Evolutionary conservation across 1,284 basidiomycete genomes (phyloP), one percentile per base, ranked within the genome.

Genomic region (Ceratobasidium sp.): DNA sequence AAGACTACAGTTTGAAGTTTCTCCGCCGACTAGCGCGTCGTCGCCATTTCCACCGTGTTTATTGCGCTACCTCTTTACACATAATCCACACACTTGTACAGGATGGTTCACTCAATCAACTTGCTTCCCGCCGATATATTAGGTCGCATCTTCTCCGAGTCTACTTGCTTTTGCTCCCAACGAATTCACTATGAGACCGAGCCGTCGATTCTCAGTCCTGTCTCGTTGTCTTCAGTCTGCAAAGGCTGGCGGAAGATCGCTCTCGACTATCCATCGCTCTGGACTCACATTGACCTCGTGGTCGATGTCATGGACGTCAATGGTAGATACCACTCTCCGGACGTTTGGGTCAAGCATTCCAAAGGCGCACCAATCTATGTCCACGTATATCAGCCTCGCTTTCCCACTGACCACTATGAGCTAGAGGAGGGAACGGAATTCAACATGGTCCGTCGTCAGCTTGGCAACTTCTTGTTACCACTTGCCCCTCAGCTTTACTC

Each of bases 221-320:
- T 48, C 46, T 48, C 46, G 27, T 30, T 30, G 27, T 30, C 27
- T 30, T 30, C 27, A 30, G 65, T 66, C n/a, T 46, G 65, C 46
- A n/a, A 20, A 23, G 23, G 18, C 14, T 66, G 65, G 65, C 65
- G 46, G 4, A 14, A 46, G 5, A 23, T 66, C 16, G 65, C 65
- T 1, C 3, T 66, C 44, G 20, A 50, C 20, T 30, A 41, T 18
- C 18, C 8, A 2, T 5, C 41, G 14, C 65, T 66, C 23, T 66
- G 65, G 65, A 46, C 65, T 3, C 65, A 66, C 27, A 66, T 66
- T 16, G 65, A 66, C 14, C 38, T 66, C 27, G 44, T 30, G 23
- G 27, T 57, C 30, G 8, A 57, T 23, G 14, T 57, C 3, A 27
- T 30, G 55, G 55, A 30, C 30, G 8, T 8, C 23, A 30, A 57